Evolutionary conservation across 2,329 filamentous ascomycete species (phyloP).

Genomic region (Fusarium chuoi): DNA sequence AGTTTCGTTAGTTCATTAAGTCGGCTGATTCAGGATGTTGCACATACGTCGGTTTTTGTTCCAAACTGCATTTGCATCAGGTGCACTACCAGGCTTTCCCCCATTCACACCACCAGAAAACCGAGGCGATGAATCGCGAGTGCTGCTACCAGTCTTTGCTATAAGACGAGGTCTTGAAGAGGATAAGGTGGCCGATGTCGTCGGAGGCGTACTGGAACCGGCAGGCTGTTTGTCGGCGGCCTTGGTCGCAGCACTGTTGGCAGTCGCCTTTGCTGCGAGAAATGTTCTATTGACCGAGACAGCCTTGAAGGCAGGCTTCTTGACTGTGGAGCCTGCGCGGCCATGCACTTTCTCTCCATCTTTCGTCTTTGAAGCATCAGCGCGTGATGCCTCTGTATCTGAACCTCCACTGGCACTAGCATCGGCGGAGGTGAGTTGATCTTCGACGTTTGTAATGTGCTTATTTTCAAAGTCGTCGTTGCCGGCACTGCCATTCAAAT

Average conservation of each 20-base stretch:
- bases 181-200: slow-evolving; percentile 58
- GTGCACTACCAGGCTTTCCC: slow-evolving; percentile 68
- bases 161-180: slow-evolving; percentile 76
- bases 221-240: slow-evolving; percentile 61
- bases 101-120: slow-evolving; percentile 61
- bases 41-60: slow-evolving; percentile 86
- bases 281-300: slow-evolving; percentile 89
- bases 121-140: slow-evolving; percentile 62
- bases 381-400: slow-evolving; percentile 77
- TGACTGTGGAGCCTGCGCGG: slow-evolving; percentile 68
- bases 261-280: slow-evolving; percentile 73
- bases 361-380: slow-evolving; percentile 63
- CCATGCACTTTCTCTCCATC: slow-evolving; percentile 69
- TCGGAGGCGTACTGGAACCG: slow-evolving; percentile 58
- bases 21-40: neutral
- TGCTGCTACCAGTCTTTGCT: slow-evolving; percentile 75
- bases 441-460: slow-evolving; percentile 67
- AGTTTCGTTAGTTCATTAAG: slow-evolving; percentile 32
- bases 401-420: slow-evolving; percentile 79
- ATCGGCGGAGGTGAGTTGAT: slow-evolving; percentile 70
- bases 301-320: slow-evolving; percentile 85
- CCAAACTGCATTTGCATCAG: slow-evolving; percentile 82
- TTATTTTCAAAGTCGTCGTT: slow-evolving; percentile 66
- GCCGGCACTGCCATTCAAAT: slow-evolving; percentile 62
- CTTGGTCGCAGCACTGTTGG: slow-evolving; percentile 58